Conservation (phyloP, 257 asterid species). For the Scutellaria galericulata region DNA sequence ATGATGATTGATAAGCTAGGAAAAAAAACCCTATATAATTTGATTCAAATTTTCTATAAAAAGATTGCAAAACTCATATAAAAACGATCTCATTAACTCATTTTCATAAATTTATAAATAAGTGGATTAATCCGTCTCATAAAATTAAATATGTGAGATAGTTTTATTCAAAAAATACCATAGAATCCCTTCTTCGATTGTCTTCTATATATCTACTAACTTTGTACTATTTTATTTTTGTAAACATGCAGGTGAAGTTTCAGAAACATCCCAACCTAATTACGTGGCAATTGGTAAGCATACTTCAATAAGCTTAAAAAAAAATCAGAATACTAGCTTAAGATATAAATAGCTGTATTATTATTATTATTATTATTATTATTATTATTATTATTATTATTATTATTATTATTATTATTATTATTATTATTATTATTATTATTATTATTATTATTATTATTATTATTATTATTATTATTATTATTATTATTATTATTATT, state of each 20-base stretch:
- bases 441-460: background rate
- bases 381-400: background rate
- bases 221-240: background rate
- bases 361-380: background rate
- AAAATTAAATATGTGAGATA: too few species aligned
- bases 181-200: too few species aligned
- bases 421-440: background rate
- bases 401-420: background rate
- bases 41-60: too few species aligned
- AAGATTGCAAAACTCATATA: too few species aligned
- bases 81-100: too few species aligned
- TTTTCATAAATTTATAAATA: too few species aligned
- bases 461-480: background rate
- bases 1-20: too few species aligned
- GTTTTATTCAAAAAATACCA: too few species aligned
- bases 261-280: background rate
- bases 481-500: background rate
- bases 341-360: background rate
- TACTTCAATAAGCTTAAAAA: too few species aligned
- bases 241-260: constrained; percentile 22
- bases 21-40: too few species aligned
- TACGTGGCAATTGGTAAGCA: constrained; percentile 31
- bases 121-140: too few species aligned
- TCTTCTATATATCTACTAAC: background rate
- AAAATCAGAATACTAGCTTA: too few species aligned